A percentile compares a stretch with the other conserved stretches of the same genome.
Conservation (phyloP, 495 filamentous ascomycete species). For the Hypomontagnella monticulosa region DNA sequence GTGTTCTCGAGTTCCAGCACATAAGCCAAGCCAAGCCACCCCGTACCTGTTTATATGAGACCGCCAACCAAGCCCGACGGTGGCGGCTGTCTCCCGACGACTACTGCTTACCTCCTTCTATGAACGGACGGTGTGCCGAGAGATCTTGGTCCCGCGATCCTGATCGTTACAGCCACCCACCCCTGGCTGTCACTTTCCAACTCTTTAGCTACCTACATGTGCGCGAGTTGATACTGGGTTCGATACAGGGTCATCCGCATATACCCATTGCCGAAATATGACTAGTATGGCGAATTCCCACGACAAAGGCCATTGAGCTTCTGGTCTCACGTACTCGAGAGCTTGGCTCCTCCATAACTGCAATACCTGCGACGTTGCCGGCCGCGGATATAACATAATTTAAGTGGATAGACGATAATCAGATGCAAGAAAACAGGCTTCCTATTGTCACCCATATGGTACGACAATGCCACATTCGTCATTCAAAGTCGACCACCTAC, state of each 20-base stretch:
- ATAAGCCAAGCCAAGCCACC: slow-evolving; percentile 35
- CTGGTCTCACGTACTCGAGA: background rate
- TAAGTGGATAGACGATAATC: background rate
- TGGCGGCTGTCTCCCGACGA: slow-evolving; percentile 12
- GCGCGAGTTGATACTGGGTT: background rate
- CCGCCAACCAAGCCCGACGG: background rate
- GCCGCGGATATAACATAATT: slow-evolving; percentile 6
- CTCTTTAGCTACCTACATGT: background rate
- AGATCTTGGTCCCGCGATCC: no score
- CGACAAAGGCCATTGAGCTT: background rate
- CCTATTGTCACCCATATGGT: slow-evolving; percentile 8
- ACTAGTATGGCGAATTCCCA: background rate
- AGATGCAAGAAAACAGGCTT: slow-evolving; percentile 15
- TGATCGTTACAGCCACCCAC: no score
- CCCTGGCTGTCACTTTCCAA: background rate
- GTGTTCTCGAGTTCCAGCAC: slow-evolving; percentile 7
- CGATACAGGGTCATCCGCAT: background rate
- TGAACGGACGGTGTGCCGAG: background rate
- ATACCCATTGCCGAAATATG: background rate
- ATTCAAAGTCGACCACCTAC: slow-evolving; percentile 1
- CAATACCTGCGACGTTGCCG: background rate
- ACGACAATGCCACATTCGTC: slow-evolving; percentile 1
- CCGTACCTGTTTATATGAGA: slow-evolving; percentile 21
- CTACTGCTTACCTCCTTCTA: background rate
- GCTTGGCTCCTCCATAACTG: slow-evolving; percentile 2